These are phyloP conservation scores for Stromatinia cepivora DNA, from an alignment of 2,329 filamentous ascomycete genomes.

Conservation along the genomic window DNA sequence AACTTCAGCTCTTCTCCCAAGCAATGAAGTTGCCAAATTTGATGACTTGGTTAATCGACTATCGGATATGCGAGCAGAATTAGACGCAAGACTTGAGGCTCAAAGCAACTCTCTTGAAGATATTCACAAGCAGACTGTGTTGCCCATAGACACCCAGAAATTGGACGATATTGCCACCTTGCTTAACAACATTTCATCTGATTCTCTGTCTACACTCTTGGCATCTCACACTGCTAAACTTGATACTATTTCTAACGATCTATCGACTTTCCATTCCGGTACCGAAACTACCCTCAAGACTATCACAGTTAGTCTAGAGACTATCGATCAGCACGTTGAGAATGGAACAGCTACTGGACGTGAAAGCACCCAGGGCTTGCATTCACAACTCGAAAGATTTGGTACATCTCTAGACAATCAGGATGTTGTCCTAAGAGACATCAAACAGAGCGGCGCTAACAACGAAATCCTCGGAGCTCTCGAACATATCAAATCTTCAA, in stretches of 20 bases:
- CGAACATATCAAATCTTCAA: neutral
- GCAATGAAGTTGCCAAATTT: slow-evolving; percentile 15
- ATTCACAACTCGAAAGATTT: slow-evolving; percentile 11
- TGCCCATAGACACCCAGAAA: slow-evolving; percentile 22
- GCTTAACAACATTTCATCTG: slow-evolving; percentile 17
- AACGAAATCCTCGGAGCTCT: neutral
- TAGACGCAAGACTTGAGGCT: slow-evolving; percentile 23
- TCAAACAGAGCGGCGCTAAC: neutral
- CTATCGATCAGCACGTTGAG: slow-evolving; percentile 8
- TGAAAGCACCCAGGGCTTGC: slow-evolving; percentile 12
- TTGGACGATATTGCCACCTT: slow-evolving; percentile 21
- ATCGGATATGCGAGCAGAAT: slow-evolving; percentile 21
- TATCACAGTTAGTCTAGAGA: slow-evolving; percentile 19
- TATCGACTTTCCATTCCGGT: slow-evolving; percentile 18
- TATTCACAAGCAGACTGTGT: slow-evolving; percentile 20
- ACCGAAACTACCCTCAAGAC: slow-evolving; percentile 21
- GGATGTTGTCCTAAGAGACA: slow-evolving; percentile 6
- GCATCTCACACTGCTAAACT: slow-evolving; percentile 17
- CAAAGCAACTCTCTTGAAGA: slow-evolving; percentile 23
- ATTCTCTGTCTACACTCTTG: slow-evolving; percentile 9
- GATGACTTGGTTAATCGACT: slow-evolving; percentile 18
- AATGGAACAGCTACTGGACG: slow-evolving; percentile 13
- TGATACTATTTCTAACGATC: slow-evolving; percentile 20
- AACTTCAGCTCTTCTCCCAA: slow-evolving; percentile 9
- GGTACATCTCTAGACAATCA: slow-evolving; percentile 12